phyloP scores from a whole-genome alignment of 805 yeast genomes.

The Yarrowia deformans region DNA sequence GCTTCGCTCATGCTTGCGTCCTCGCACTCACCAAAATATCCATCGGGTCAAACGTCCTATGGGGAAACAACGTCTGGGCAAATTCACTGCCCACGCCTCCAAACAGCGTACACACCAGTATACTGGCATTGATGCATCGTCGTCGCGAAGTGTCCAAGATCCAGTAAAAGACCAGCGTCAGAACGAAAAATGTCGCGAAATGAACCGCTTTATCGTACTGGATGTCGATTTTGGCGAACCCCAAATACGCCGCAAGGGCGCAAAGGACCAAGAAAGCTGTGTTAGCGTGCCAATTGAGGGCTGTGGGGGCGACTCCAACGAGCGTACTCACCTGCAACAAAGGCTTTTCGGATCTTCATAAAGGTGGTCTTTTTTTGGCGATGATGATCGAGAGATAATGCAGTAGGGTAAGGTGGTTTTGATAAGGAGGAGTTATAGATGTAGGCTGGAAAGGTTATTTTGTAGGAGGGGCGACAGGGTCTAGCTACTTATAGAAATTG shows the following conservation, averaged over 20 bases:
- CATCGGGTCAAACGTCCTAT: slow-evolving; percentile 51
- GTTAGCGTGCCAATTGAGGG: slow-evolving; percentile 9
- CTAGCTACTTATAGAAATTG: too few species aligned
- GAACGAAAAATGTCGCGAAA: slow-evolving; percentile 50
- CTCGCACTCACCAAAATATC: slow-evolving; percentile 47
- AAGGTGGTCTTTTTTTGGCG: background rate
- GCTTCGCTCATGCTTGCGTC: background rate
- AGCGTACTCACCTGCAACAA: slow-evolving; percentile 46
- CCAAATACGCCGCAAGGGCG: slow-evolving; percentile 46
- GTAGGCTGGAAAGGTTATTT: background rate
- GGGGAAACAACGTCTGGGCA: slow-evolving; percentile 49
- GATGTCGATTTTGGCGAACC: slow-evolving; percentile 48
- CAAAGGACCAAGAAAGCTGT: slow-evolving; percentile 45
- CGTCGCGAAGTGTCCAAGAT: slow-evolving; percentile 52
- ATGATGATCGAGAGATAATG: slow-evolving; percentile 21
- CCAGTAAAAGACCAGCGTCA: slow-evolving; percentile 55
- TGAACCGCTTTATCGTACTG: slow-evolving; percentile 52
- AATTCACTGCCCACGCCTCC: slow-evolving; percentile 55
- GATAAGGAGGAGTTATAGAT: background rate
- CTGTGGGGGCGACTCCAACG: background rate
- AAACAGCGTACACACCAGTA: slow-evolving; percentile 48
- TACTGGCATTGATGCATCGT: slow-evolving; percentile 50
- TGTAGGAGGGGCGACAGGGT: too few species aligned
- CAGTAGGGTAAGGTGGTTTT: slow-evolving; percentile 23
- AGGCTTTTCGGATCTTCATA: slow-evolving; percentile 47